Conservation (phyloP, 257 asterid species). For the Fraxinus pennsylvanica region DNA sequence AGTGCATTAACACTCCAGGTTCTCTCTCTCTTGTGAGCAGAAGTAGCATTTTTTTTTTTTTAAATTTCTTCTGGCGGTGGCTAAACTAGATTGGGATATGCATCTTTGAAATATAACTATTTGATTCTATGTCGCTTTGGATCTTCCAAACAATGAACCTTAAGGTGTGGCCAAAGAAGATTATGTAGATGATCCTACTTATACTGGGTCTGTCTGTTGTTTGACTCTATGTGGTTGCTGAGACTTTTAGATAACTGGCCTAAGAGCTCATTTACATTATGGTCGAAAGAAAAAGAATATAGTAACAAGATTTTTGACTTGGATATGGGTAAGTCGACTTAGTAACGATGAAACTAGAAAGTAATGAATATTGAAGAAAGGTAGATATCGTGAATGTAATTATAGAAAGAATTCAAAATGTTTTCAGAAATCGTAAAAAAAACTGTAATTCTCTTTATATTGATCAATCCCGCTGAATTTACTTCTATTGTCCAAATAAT, state of each 20-base stretch:
- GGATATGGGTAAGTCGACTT: no score
- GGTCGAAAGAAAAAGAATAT: no score
- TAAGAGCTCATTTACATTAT: no score
- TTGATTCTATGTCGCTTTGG: no score
- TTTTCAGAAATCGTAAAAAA: neutral
- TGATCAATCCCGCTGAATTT: slow-evolving; percentile 1
- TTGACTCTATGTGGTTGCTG: neutral
- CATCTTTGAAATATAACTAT: neutral
- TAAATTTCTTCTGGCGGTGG: neutral
- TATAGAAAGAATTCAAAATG: neutral
- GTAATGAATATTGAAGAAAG: neutral
- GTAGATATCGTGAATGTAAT: neutral
- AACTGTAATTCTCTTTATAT: neutral
- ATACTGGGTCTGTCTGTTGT: neutral
- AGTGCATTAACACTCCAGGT: slow-evolving; percentile 97
- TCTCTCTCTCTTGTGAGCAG: neutral
- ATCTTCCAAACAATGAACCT: no score
- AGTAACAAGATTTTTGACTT: no score
- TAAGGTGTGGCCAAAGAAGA: neutral
- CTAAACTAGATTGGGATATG: neutral
- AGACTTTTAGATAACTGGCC: neutral
- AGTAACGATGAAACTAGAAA: no score
- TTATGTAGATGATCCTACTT: neutral
- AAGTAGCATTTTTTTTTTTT: neutral
- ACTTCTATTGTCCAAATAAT: slow-evolving; percentile 1